Base-by-base conservation (phyloP, 2,329 filamentous ascomycete species). In the Claviceps sp. region DNA sequence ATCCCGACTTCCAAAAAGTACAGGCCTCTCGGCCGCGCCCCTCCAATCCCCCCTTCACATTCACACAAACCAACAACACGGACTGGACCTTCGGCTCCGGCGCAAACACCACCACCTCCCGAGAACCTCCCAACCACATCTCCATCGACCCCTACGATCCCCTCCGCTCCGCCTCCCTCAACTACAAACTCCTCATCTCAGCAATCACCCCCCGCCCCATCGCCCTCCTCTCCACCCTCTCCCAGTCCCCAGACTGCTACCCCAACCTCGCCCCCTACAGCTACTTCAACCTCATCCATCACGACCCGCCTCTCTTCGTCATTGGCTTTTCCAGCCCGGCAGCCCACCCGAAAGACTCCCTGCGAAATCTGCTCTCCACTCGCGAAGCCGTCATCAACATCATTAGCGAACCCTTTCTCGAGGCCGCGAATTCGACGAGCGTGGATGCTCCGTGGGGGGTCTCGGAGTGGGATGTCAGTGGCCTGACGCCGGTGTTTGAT, bases 141-240 rank as follows among this genome's bases (percentile, higher is more conserved):
- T 72, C 82, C 62, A 95, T 96, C 60, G 84, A 95, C 66, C 90
- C 90, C 0, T 82, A 90, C 64, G 83, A 76, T 52, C 71, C 80
- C 29, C 86, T 82, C 36, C 78, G 90, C 0, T 76, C 81, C 0
- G 69, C 79, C 0, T 69, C 73, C 1, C 81, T 78, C 70, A 96
- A 96, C 75, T 96, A 97, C 78, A 95, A 95, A 69, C 78, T 96
- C 14, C 74, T 96, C 55, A 95, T 96, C 66, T 86, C 82, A 17
- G 82, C 80, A 56, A 80, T 96, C 58, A 77, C 89, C 16, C 91
- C 91, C 1, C 80, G 91, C 13, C 91, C 91, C 13, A 84, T 96
- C 62, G 80, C 77, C 50, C 78, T 83, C 64, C 62, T 83, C 36
- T 79, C 75, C 54, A 79, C 80, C 9, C 64, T 68, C 22, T 59